These are phyloP conservation scores for Boletus sp. DNA, from an alignment of 768 basidiomycete species.

Conservation along the genomic window DNA sequence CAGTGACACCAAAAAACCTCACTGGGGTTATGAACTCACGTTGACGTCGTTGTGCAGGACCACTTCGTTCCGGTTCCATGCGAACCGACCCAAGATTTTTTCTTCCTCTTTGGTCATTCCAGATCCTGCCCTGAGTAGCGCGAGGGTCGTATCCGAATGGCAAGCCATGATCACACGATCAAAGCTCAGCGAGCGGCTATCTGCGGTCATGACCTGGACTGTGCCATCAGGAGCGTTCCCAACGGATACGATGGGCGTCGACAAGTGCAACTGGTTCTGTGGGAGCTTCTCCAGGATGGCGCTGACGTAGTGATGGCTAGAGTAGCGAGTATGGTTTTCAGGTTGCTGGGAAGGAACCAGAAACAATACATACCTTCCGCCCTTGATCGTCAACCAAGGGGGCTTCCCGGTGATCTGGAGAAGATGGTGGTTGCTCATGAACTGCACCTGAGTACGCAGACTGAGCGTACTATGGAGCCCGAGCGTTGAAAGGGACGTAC, in stretches of 20 bases:
- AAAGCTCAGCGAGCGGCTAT: constrained; percentile 46
- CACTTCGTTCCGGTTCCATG: constrained; percentile 68
- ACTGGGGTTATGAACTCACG: constrained; percentile 36
- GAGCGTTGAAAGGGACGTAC: constrained; percentile 29
- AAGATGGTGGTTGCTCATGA: constrained; percentile 73
- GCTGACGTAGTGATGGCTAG: constrained; percentile 65
- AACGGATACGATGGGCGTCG: constrained; percentile 52
- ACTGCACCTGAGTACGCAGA: constrained; percentile 47
- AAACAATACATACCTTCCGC: constrained; percentile 56
- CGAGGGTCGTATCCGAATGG: constrained; percentile 64
- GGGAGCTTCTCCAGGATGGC: constrained; percentile 58
- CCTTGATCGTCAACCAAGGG: constrained; percentile 68
- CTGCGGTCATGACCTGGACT: constrained; percentile 47
- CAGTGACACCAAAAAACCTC: not conserved
- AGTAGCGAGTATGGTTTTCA: not conserved
- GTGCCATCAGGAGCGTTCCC: constrained; percentile 25
- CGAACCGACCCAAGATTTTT: constrained; percentile 53
- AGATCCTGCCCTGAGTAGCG: constrained; percentile 39
- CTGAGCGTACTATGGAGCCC: not conserved
- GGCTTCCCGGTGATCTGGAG: constrained; percentile 71
- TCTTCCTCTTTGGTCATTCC: constrained; percentile 53
- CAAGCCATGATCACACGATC: constrained; percentile 76
- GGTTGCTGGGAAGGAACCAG: not conserved
- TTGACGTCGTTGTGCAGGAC: constrained; percentile 63
- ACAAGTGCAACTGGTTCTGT: constrained; percentile 52